Percentiles rank a stretch among this genome's conserved stretches.
Evolutionary conservation across 805 yeast species (phyloP).

Genomic region (Pichia phayaonensis): DNA sequence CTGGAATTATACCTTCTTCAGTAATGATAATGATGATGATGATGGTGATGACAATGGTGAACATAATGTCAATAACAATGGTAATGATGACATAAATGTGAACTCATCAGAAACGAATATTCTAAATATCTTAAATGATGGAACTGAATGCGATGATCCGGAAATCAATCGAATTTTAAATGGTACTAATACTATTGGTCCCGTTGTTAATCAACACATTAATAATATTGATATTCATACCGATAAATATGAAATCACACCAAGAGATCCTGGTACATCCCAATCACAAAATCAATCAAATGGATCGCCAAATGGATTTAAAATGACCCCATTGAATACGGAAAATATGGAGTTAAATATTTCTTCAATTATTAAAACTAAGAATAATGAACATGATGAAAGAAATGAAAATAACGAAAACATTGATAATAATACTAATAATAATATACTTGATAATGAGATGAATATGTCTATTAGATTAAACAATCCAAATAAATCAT

Average conservation of each 20-base stretch:
- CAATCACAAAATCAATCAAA: constrained; percentile 18
- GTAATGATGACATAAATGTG: neutral
- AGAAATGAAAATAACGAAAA: neutral
- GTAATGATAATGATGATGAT: neutral
- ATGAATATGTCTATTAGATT: neutral
- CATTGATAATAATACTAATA: neutral
- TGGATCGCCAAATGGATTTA: constrained; percentile 5
- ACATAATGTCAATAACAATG: neutral
- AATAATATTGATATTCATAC: neutral
- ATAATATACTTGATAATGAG: neutral
- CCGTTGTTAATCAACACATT: neutral
- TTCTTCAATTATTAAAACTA: neutral
- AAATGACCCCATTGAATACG: neutral
- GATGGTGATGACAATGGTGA: neutral
- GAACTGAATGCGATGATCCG: constrained; percentile 16
- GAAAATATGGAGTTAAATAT: neutral
- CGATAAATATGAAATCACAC: constrained; percentile 24
- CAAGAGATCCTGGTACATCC: constrained; percentile 25
- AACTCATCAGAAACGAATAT: neutral
- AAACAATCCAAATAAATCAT: neutral
- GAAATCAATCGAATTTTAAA: constrained; percentile 21
- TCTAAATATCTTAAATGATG: neutral
- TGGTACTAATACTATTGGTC: neutral
- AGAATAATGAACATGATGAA: neutral
- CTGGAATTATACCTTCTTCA: constrained; percentile 26